Evolutionary conservation across 352 stramenopile genomes (phyloP).

Genomic region (Phytophthora fragariaefolia): DNA sequence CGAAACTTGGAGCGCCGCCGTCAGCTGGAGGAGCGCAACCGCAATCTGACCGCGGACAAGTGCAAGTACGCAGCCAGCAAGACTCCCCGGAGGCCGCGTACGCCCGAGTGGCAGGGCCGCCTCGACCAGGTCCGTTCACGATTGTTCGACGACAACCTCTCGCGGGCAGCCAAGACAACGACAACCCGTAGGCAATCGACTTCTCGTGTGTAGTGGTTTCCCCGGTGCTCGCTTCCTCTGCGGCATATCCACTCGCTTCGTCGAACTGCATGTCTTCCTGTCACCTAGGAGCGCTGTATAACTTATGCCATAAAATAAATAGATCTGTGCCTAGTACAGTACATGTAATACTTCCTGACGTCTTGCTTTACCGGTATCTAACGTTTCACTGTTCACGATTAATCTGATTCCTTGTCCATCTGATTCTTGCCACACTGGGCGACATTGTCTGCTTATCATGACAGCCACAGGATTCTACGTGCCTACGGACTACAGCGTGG

Average conservation of each 20-base stretch:
- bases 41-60: conserved; percentile 27
- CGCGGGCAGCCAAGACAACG: conserved; percentile 3
- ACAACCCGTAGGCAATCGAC: conserved; percentile 14
- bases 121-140: conserved; percentile 29
- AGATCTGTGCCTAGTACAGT: conserved; percentile 11
- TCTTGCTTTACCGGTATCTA: no score
- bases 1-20: conserved; percentile 46
- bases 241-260: background rate
- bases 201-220: conserved; percentile 9
- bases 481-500: conserved; percentile 31
- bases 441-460: conserved; percentile 19
- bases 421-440: no score
- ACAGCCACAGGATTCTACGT: conserved; percentile 11
- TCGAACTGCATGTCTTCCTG: conserved; percentile 12
- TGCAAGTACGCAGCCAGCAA: conserved; percentile 10
- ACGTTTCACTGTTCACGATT: no score
- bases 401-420: no score
- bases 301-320: conserved; percentile 26
- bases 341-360: no score
- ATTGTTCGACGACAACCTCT: conserved; percentile 25
- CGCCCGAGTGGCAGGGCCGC: conserved; percentile 17
- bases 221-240: background rate
- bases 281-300: conserved; percentile 14
- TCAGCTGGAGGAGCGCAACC: conserved; percentile 41
- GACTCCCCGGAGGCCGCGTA: conserved; percentile 8